These are phyloP conservation scores for Platismatia glauca DNA, from an alignment of 495 filamentous ascomycete genomes.

Conservation along the genomic window DNA sequence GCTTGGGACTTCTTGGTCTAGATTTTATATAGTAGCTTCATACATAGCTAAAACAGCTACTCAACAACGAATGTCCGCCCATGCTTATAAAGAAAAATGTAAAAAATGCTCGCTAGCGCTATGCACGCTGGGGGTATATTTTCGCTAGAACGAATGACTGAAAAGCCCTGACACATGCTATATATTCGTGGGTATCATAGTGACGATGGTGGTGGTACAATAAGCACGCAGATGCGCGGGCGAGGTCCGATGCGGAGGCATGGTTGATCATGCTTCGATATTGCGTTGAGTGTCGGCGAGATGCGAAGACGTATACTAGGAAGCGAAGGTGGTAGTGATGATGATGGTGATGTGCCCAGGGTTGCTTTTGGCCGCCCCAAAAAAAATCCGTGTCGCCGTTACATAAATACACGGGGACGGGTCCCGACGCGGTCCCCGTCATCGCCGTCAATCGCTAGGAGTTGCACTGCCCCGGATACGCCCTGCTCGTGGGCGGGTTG, in stretches of 20 bases:
- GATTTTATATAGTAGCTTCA: neutral
- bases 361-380: neutral
- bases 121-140: slow-evolving; percentile 5
- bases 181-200: slow-evolving; percentile 1
- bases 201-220: neutral
- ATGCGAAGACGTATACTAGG: neutral
- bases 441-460: slow-evolving; percentile 18
- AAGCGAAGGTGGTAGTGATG: slow-evolving; percentile 2
- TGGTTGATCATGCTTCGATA: neutral
- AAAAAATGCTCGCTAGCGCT: neutral
- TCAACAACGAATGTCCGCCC: neutral
- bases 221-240: neutral
- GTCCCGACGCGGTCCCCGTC: no score
- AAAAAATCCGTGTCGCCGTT: neutral
- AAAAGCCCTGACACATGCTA: neutral
- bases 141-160: slow-evolving; percentile 4
- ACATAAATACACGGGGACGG: no score
- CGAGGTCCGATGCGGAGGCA: neutral
- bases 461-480: slow-evolving; percentile 41
- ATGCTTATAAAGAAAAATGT: neutral
- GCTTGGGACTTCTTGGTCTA: neutral
- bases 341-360: no score
- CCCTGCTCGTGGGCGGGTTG: slow-evolving; percentile 43
- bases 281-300: neutral
- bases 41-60: neutral